These are phyloP conservation scores for Avena insularis DNA, from an alignment of 176 grass and related monocot genomes.

Conservation along the genomic window DNA sequence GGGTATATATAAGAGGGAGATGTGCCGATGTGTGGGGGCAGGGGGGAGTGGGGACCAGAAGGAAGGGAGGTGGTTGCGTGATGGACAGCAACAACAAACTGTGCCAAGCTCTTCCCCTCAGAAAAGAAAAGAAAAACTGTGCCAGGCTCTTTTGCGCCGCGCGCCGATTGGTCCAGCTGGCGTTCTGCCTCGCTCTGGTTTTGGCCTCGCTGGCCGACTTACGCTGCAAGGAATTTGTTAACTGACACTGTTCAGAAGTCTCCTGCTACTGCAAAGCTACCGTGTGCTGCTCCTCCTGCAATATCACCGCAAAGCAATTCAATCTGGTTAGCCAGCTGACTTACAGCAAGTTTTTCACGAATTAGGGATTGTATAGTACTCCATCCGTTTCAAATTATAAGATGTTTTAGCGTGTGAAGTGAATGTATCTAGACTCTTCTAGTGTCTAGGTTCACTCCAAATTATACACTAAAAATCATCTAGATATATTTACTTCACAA, in stretches of 20 bases:
- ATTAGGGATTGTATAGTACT: no score
- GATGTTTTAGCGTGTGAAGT: no score
- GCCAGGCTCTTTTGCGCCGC: neutral
- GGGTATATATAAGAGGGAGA: conserved; percentile 30
- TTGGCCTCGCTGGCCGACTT: conserved; percentile 30
- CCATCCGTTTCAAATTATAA: no score
- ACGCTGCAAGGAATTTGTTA: conserved; percentile 4
- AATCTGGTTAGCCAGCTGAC: neutral
- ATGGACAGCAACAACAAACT: conserved; percentile 14
- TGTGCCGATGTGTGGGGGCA: neutral
- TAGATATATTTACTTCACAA: no score
- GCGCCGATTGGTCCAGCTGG: conserved; percentile 32
- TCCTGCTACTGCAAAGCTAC: neutral
- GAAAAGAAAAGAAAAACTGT: neutral
- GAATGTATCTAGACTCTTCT: no score
- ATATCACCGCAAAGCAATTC: neutral
- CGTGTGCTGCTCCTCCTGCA: neutral
- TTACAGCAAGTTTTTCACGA: no score
- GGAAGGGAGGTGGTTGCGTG: conserved; percentile 33
- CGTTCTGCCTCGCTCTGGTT: conserved; percentile 25
- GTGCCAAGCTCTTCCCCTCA: neutral
- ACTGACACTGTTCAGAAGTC: neutral
- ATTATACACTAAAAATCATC: no score
- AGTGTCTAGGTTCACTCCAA: no score
- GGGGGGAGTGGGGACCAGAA: neutral